These are phyloP conservation scores for Penicillium robsamsonii DNA, from an alignment of 495 filamentous ascomycete genomes.

Conservation along the genomic window DNA sequence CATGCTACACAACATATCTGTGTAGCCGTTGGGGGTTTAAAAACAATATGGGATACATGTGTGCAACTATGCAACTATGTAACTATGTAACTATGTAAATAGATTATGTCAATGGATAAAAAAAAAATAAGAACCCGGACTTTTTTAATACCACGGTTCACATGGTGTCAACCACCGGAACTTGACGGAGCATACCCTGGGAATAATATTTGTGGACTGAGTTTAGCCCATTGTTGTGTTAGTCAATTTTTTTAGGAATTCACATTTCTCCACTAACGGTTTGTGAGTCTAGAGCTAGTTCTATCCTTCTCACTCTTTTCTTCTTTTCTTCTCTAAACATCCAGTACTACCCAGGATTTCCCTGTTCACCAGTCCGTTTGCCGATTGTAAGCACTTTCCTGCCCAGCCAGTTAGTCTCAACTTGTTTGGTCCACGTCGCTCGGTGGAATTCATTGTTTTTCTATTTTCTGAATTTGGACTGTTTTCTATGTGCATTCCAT, in stretches of 20 bases:
- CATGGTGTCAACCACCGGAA: conserved; percentile 23
- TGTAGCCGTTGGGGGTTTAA: conserved; percentile 16
- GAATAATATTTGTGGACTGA: background rate
- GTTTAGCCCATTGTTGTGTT: background rate
- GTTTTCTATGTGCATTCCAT: background rate
- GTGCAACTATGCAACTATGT: too few species aligned
- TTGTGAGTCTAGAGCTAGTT: background rate
- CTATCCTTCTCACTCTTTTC: background rate
- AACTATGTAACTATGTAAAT: too few species aligned
- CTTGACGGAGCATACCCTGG: conserved; percentile 15
- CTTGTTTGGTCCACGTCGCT: conserved; percentile 23
- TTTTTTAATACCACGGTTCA: conserved; percentile 8
- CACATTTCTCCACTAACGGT: background rate
- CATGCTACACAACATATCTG: conserved; percentile 11
- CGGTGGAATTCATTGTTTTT: conserved; percentile 3
- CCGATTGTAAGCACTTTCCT: conserved; percentile 23
- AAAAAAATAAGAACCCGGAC: background rate
- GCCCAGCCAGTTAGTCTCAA: conserved; percentile 27
- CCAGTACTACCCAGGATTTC: conserved; percentile 20
- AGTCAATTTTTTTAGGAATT: background rate
- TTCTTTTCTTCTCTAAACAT: background rate
- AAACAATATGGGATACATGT: background rate
- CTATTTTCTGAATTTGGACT: conserved; percentile 4
- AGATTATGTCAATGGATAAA: background rate
- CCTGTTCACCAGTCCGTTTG: conserved; percentile 27